Percentiles rank a stretch among this genome's conserved stretches.
phyloP scores from a whole-genome alignment of 371 early-diverging fungal species.

The Scutellospora calospora region DNA sequence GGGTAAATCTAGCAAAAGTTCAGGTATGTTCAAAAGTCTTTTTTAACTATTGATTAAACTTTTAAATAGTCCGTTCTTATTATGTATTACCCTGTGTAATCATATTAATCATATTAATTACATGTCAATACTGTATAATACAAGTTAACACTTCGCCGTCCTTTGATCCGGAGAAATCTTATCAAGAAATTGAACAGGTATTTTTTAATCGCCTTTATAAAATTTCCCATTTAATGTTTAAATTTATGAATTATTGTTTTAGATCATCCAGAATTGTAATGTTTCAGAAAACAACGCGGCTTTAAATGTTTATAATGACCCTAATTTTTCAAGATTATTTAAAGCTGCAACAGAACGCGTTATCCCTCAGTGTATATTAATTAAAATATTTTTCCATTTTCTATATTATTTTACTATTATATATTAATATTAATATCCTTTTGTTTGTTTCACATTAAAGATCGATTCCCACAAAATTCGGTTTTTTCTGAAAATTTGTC shows the following conservation, averaged over 20 bases:
- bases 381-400: not conserved
- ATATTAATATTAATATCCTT: not conserved
- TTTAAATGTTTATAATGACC: not conserved
- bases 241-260: not conserved
- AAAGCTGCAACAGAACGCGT: conserved; percentile 25
- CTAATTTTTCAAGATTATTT: not conserved
- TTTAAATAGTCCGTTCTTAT: too few relatives aligned
- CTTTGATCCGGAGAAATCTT: conserved; percentile 1
- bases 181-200: conserved; percentile 31
- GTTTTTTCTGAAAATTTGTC: not conserved
- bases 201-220: not conserved
- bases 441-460: not conserved
- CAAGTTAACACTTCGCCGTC: not conserved
- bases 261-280: not conserved
- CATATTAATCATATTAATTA: not conserved
- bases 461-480: not conserved
- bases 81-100: too few relatives aligned
- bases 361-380: not conserved
- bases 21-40: not conserved
- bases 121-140: not conserved
- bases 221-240: not conserved
- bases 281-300: not conserved
- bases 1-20: not conserved
- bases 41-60: too few relatives aligned
- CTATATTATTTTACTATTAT: not conserved